Evolutionary conservation across 495 filamentous ascomycete genomes (phyloP).

Genomic region (Trichoderma virens): DNA sequence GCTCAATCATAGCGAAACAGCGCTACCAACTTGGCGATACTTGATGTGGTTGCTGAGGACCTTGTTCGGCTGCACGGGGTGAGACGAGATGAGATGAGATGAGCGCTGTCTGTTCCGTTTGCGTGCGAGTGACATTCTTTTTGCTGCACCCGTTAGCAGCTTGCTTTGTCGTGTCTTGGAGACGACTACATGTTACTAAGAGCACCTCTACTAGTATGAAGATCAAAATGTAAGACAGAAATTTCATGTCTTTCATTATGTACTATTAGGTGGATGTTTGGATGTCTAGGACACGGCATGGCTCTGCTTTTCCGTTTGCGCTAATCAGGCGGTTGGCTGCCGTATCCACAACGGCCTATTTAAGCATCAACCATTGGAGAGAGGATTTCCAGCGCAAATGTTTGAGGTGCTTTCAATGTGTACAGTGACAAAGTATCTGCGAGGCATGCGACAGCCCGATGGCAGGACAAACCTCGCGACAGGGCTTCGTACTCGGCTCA

Average conservation of each 20-base stretch:
- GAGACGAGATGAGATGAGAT: background rate
- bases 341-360: constrained; percentile 7
- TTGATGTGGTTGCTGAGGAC: background rate
- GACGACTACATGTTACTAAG: too few relatives aligned
- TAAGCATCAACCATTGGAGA: too few relatives aligned
- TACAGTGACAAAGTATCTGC: too few relatives aligned
- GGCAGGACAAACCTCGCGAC: background rate
- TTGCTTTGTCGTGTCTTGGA: background rate
- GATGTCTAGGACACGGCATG: too few relatives aligned
- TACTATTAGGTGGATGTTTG: background rate
- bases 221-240: background rate
- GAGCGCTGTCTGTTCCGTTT: background rate
- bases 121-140: background rate
- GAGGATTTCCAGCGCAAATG: too few relatives aligned
- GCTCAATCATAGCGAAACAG: background rate
- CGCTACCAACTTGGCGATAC: background rate
- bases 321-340: background rate
- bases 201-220: too few relatives aligned
- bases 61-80: background rate
- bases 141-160: background rate
- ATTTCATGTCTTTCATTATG: too few relatives aligned
- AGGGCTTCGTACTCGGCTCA: too few relatives aligned
- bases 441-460: constrained; percentile 1
- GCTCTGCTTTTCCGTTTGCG: too few relatives aligned
- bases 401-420: too few relatives aligned